Percentiles rank a stretch among this genome's conserved stretches.
These are phyloP conservation scores for Ceratorhiza oryzae-sativae DNA, from an alignment of 1,284 basidiomycete species.

Conservation along the genomic window DNA sequence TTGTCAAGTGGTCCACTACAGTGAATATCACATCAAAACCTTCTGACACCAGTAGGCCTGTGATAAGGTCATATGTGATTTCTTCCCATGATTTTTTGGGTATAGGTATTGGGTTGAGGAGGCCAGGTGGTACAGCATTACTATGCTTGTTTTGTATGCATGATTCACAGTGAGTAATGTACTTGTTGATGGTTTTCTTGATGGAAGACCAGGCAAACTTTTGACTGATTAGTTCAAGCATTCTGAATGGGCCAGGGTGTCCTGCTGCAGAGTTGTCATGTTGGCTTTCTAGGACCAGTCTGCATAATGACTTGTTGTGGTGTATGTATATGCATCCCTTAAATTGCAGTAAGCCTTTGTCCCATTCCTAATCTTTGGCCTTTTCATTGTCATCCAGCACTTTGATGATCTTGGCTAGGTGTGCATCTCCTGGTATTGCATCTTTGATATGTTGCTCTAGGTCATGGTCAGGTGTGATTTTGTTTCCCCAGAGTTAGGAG, in stretches of 20 bases:
- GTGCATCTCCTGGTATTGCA: too few relatives aligned
- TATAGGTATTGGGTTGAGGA: not conserved
- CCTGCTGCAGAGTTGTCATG: conserved; percentile 47
- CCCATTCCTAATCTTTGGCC: not conserved
- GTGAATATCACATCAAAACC: not conserved
- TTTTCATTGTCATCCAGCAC: too few relatives aligned
- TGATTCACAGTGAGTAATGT: conserved; percentile 40
- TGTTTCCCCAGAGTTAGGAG: too few relatives aligned
- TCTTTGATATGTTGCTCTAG: too few relatives aligned
- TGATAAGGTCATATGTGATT: too few relatives aligned
- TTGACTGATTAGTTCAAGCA: conserved; percentile 43
- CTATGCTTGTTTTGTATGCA: not conserved
- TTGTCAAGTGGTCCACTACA: not conserved
- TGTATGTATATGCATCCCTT: not conserved
- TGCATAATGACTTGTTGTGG: not conserved
- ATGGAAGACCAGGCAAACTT: conserved; percentile 48
- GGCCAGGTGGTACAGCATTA: not conserved
- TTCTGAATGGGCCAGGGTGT: conserved; percentile 43
- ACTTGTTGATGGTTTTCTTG: conserved; percentile 44
- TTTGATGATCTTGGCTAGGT: too few relatives aligned
- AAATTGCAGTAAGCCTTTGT: conserved; percentile 6
- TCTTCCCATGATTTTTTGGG: not conserved
- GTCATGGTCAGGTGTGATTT: too few relatives aligned
- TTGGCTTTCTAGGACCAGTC: not conserved
- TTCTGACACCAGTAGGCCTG: not conserved